Evolutionary conservation across 1,284 basidiomycete genomes (phyloP).

Genomic region (Cerrena zonata): DNA sequence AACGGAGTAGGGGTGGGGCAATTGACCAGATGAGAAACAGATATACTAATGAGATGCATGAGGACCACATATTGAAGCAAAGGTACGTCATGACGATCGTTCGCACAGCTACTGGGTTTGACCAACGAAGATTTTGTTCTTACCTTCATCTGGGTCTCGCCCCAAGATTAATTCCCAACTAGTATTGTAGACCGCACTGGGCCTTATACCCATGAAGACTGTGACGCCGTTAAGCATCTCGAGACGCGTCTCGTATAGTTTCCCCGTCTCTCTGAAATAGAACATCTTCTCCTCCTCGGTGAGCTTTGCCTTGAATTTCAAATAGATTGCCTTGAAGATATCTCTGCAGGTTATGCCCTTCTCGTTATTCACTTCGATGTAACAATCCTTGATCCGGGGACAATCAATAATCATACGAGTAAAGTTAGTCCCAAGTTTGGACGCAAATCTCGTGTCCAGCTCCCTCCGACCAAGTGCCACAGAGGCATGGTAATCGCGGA

Average conservation of each 20-base stretch:
- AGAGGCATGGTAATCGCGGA: conserved; percentile 13
- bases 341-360: conserved; percentile 42
- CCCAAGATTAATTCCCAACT: not conserved
- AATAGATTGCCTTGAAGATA: conserved; percentile 49
- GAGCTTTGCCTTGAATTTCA: conserved; percentile 39
- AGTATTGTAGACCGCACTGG: not conserved
- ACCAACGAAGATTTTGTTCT: not conserved
- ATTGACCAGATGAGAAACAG: not conserved
- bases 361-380: conserved; percentile 10
- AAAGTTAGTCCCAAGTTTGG: conserved; percentile 20
- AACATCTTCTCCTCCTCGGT: conserved; percentile 34
- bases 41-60: not conserved
- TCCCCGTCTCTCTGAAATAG: conserved; percentile 27
- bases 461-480: conserved; percentile 19
- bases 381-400: conserved; percentile 34
- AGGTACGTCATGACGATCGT: not conserved
- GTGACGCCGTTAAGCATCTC: conserved; percentile 43
- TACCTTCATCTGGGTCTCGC: not conserved
- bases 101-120: not conserved
- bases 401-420: conserved; percentile 34
- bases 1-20: not conserved
- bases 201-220: conserved; percentile 36
- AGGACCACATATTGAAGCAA: not conserved
- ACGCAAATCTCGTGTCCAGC: conserved; percentile 29
- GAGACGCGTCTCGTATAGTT: conserved; percentile 41